Evolutionary conservation across 78 protist genomes (phyloP).

Genomic region (Cavenderia fasciculata): DNA sequence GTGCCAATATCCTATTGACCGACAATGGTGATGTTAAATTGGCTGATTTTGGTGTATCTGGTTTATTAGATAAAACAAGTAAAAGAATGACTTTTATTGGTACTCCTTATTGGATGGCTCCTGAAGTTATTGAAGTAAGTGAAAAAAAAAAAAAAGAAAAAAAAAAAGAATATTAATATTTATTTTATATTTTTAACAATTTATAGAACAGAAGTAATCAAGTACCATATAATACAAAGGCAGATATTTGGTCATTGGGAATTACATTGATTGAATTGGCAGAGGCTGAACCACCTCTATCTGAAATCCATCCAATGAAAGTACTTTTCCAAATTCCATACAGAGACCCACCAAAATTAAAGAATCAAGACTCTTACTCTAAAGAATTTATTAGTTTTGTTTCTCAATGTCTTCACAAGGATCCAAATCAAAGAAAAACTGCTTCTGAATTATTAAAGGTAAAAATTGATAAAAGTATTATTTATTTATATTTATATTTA

Average conservation of each 20-base stretch:
- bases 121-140: conserved; percentile 30
- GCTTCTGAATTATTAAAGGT: conserved; percentile 74
- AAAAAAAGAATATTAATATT: too few species aligned
- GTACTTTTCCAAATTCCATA: conserved; percentile 76
- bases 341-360: conserved; percentile 79
- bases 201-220: conserved; percentile 61
- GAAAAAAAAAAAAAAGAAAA: not conserved
- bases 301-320: conserved; percentile 83
- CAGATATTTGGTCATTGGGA: conserved; percentile 83
- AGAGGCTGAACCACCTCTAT: conserved; percentile 80
- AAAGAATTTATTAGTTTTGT: conserved; percentile 68
- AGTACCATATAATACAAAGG: conserved; percentile 77
- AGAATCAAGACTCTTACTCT: conserved; percentile 60
- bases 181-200: too few species aligned
- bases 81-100: conserved; percentile 83
- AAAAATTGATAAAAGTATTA: not conserved
- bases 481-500: not conserved
- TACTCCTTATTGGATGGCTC: conserved; percentile 88
- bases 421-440: conserved; percentile 81
- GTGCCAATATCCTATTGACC: conserved; percentile 82
- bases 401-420: conserved; percentile 54
- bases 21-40: conserved; percentile 78
- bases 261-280: conserved; percentile 80
- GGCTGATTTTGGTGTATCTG: conserved; percentile 81
- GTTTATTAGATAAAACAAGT: conserved; percentile 47